Evolutionary conservation across 331 rosid species (phyloP).

Genomic region (Prunus yedoensis): DNA sequence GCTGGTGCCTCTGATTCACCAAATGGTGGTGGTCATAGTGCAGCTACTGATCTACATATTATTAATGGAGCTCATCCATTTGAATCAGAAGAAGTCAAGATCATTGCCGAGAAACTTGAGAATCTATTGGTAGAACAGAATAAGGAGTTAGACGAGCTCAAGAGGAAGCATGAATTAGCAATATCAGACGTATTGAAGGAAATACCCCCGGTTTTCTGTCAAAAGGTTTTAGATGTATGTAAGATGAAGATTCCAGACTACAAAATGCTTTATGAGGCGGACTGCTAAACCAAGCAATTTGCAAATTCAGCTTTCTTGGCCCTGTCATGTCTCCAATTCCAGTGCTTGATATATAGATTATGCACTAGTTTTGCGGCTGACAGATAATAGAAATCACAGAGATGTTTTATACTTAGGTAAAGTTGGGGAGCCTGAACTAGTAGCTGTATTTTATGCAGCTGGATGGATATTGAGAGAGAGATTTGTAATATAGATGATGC

Average conservation of each 20-base stretch:
- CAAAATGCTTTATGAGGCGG: constrained; percentile 19
- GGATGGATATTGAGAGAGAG: background rate
- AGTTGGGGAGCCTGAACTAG: constrained; percentile 7
- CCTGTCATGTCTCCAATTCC: background rate
- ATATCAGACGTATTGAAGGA: constrained; percentile 48
- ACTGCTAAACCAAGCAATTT: constrained; percentile 18
- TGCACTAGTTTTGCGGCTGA: background rate
- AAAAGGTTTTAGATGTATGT: constrained; percentile 45
- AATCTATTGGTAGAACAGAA: constrained; percentile 49
- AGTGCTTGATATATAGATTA: background rate
- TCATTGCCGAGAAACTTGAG: constrained; percentile 43
- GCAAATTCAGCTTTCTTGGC: background rate
- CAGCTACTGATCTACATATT: constrained; percentile 25
- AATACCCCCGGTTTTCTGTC: constrained; percentile 46
- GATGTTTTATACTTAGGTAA: background rate
- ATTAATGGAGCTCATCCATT: constrained; percentile 28
- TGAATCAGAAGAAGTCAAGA: constrained; percentile 38
- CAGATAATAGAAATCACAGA: constrained; percentile 10
- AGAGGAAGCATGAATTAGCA: constrained; percentile 58
- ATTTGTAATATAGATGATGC: constrained; percentile 2
- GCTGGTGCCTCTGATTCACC: constrained; percentile 23
- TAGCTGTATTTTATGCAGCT: constrained; percentile 1
- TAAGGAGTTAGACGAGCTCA: constrained; percentile 60
- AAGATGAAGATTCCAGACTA: constrained; percentile 39
- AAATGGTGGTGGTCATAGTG: constrained; percentile 18